These are phyloP conservation scores for Podospora conica DNA, from an alignment of 495 filamentous ascomycete species.

Conservation along the genomic window DNA sequence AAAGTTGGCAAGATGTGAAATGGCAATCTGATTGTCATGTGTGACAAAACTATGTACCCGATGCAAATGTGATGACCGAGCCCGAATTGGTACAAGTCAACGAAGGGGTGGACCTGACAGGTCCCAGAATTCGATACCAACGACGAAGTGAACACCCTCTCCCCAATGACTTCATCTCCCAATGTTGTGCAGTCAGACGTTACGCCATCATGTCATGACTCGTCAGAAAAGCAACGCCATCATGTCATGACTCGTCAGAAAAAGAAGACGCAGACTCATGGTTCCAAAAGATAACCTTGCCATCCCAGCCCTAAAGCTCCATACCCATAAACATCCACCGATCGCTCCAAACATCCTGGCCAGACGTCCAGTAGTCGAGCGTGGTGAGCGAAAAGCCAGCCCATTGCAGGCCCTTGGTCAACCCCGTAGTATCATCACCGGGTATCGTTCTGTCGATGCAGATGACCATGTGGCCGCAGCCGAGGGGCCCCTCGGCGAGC, in stretches of 20 bases:
- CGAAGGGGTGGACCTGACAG: background rate
- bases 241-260: background rate
- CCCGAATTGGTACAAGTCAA: background rate
- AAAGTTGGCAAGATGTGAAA: background rate
- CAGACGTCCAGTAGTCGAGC: constrained; percentile 61
- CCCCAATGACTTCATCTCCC: background rate
- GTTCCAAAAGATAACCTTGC: constrained; percentile 26
- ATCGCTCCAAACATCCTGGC: constrained; percentile 54
- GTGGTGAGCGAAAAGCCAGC: constrained; percentile 82
- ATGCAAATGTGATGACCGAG: background rate
- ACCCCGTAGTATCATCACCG: constrained; percentile 51
- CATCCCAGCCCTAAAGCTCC: constrained; percentile 54
- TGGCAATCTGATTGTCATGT: background rate
- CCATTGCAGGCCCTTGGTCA: constrained; percentile 81
- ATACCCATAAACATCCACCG: constrained; percentile 82
- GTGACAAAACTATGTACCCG: background rate
- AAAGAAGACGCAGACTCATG: constrained; percentile 7
- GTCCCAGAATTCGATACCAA: background rate
- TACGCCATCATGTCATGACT: background rate
- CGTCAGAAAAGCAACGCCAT: background rate
- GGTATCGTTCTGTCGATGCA: constrained; percentile 65
- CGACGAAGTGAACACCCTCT: background rate
- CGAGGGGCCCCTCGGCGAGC: constrained; percentile 65
- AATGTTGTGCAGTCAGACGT: background rate
- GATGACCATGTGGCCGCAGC: constrained; percentile 70